Base-by-base conservation (phyloP, 2,329 filamentous ascomycete species). In the Talaromyces marneffei region DNA sequence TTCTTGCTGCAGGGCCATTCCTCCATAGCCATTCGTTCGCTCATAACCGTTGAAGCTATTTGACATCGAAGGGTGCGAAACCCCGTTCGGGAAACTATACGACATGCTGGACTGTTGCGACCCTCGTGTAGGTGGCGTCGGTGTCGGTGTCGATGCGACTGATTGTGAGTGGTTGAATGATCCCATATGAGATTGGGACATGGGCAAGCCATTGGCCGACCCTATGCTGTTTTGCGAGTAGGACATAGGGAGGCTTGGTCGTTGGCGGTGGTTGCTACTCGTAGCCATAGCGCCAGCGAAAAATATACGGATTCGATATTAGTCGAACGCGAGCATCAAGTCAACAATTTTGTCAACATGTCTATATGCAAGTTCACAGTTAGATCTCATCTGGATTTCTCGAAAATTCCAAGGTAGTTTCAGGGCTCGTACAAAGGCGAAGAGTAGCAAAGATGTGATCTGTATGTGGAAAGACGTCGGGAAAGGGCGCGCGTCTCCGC, bases 141-240 rank as follows among this genome's bases (percentile, higher is more conserved):
- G 76, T 52, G 77, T 74, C 57, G 77, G 76, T 16, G 78, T 79
- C 10, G 77, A 77, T 12, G 74, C 71, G 57, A 78, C 70, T 42
- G 77, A 79, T 65, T 79, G 77, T 31, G 75, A 74, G 61, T 72
- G 71, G 67, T 78, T 78, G 64, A 79, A 76, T 20, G 75, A 74
- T 33, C 70, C 71, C 65, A 77, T 70, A 63, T 75, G 70, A 54
- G 73, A 71, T 66, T 78, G 76, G 9, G 74, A 73, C 56, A 73
- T 75, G 12, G 72, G 65, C 59, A 75, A 67, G 56, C 74, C 74
- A 68, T 77, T 76, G 39, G 68, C 63, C 18, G 74, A 75, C 33
- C 70, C 74, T 54, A 70, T 70, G 64, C 70, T 77, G 57, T 71
- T 71, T 63, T 75, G 75, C 1, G 75, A 76, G 64, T 72, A 77